Conservation (phyloP, 257 asterid species). For the Solanum megistacrolobum region DNA sequence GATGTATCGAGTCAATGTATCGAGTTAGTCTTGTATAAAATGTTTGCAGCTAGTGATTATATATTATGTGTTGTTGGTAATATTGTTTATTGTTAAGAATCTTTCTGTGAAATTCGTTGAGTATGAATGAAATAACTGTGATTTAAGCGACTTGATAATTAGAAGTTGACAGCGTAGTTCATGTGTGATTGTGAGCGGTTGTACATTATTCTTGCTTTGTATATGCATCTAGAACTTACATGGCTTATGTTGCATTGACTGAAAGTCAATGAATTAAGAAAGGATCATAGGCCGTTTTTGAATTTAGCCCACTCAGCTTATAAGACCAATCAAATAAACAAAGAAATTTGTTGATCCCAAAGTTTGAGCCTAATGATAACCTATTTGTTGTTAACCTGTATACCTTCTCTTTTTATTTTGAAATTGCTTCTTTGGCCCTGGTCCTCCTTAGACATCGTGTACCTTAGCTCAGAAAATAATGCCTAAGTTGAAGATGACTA, state of each 20-base stretch:
- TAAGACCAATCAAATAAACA: neutral
- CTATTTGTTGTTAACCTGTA: neutral
- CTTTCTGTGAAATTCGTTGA: neutral
- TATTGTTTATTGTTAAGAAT: no score
- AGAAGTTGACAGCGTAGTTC: neutral
- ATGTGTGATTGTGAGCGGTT: neutral
- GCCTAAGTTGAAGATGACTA: neutral
- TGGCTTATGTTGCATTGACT: no score
- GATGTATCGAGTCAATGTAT: neutral
- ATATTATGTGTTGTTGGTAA: neutral
- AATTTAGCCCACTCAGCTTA: neutral
- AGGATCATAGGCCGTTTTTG: accelerated
- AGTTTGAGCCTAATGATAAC: neutral
- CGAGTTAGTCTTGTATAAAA: no score
- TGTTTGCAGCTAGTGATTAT: neutral
- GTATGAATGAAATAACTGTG: neutral
- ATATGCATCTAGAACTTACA: neutral
- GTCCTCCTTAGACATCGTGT: neutral
- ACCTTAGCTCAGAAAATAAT: no score
- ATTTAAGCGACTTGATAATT: neutral
- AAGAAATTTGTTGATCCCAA: neutral
- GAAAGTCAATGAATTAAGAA: neutral
- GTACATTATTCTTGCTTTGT: neutral
- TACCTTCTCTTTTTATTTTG: neutral
- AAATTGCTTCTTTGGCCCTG: neutral